phyloP scores from a whole-genome alignment of 2,329 filamentous ascomycete species.

The Microcyclospora pomicola region DNA sequence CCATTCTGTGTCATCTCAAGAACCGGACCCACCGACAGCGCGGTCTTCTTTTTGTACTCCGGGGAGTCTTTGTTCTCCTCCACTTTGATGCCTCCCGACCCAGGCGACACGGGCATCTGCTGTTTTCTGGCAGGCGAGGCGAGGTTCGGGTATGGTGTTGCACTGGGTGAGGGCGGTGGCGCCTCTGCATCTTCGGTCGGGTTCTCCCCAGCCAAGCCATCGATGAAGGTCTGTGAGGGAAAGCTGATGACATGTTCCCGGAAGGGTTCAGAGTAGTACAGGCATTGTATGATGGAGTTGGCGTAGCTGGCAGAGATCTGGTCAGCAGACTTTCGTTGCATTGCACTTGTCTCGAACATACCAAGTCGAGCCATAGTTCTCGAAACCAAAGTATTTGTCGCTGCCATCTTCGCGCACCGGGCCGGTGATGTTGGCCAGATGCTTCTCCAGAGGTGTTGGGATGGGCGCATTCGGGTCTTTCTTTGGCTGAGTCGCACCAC shows the following conservation, averaged over 20 bases:
- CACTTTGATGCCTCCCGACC: slow-evolving; percentile 50
- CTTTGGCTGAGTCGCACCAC: slow-evolving; percentile 37
- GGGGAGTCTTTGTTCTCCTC: slow-evolving; percentile 92
- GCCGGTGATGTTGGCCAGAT: slow-evolving; percentile 70
- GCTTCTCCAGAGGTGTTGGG: slow-evolving; percentile 52
- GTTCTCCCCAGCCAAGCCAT: slow-evolving; percentile 42
- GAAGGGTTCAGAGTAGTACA: slow-evolving; percentile 91
- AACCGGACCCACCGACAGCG: slow-evolving; percentile 74
- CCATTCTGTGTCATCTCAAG: slow-evolving; percentile 75
- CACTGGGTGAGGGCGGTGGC: slow-evolving; percentile 8
- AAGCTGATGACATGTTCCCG: slow-evolving; percentile 90
- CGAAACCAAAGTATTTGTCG: slow-evolving; percentile 43
- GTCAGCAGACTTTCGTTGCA: slow-evolving; percentile 2
- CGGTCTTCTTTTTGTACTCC: slow-evolving; percentile 96
- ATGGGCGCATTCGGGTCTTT: slow-evolving; percentile 45
- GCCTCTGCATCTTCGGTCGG: slow-evolving; percentile 26
- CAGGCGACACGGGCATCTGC: slow-evolving; percentile 40
- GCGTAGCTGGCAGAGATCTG: slow-evolving; percentile 55
- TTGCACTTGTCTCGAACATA: slow-evolving; percentile 31
- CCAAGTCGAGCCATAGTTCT: slow-evolving; percentile 99
- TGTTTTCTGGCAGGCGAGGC: slow-evolving; percentile 30
- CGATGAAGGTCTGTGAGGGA: slow-evolving; percentile 56
- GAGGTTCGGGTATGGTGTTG: slow-evolving; percentile 23
- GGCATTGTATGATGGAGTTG: slow-evolving; percentile 93
- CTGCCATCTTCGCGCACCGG: slow-evolving; percentile 27